Evolutionary conservation across 805 yeast genomes (phyloP).

Genomic region (Kuraishia piskuri): DNA sequence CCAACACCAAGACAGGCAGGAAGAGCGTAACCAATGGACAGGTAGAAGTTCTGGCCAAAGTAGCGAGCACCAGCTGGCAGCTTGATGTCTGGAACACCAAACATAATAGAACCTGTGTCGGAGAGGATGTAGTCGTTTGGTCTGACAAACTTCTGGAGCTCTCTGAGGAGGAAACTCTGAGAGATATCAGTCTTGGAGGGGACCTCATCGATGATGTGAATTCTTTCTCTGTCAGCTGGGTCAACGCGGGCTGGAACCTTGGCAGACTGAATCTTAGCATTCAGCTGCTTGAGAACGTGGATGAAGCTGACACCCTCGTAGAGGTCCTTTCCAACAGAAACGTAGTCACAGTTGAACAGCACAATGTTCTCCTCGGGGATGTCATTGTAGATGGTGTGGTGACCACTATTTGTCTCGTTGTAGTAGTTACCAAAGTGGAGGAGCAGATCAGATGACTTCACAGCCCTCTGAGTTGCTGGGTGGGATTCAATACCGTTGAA

Average conservation of each 20-base stretch:
- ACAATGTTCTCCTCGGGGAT: conserved; percentile 35
- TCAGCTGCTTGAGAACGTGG: conserved; percentile 31
- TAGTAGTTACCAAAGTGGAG: conserved; percentile 60
- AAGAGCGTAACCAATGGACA: conserved; percentile 83
- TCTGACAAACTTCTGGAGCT: conserved; percentile 33
- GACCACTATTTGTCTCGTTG: conserved; percentile 67
- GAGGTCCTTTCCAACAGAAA: conserved; percentile 34
- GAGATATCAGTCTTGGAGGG: conserved; percentile 30
- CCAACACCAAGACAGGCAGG: conserved; percentile 84
- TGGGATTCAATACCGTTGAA: conserved; percentile 57
- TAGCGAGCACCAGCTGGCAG: conserved; percentile 46
- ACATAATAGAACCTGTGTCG: conserved; percentile 81
- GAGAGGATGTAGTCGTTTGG: conserved; percentile 66
- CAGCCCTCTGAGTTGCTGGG: conserved; percentile 36
- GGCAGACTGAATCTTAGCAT: conserved; percentile 16
- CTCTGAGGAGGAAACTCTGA: conserved; percentile 34
- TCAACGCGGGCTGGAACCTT: background rate
- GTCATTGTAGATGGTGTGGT: conserved; percentile 36
- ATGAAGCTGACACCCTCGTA: conserved; percentile 42
- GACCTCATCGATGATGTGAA: conserved; percentile 11
- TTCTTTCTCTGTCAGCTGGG: conserved; percentile 5
- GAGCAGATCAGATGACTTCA: conserved; percentile 55
- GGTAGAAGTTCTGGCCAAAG: conserved; percentile 66
- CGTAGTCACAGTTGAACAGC: conserved; percentile 43
- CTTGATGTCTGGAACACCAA: conserved; percentile 60